Evolutionary conservation across 2,329 filamentous ascomycete genomes (phyloP), one percentile per base, ranked within the genome.

Genomic region (Alternaria arbusti): DNA sequence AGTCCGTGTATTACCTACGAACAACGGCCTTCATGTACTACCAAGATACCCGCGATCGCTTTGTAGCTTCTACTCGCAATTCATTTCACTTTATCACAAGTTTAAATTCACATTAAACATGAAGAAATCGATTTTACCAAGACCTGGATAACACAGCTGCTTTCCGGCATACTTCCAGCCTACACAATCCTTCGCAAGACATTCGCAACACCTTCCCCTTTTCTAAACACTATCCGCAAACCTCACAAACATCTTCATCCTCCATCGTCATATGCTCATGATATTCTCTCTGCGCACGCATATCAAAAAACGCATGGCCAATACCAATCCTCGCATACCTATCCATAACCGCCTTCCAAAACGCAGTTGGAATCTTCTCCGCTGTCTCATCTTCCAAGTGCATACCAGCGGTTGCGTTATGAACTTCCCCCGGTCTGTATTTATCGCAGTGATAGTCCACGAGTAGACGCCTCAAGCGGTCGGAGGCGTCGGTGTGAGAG

Each of bases 11-110:
- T 15, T 4, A 44, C 8, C 15, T 26, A 26, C 12, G 36, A 7
- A 6, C 13, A 13, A 54, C 32, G 52, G 13, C 22, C 15, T 47
- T 28, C 5, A 22, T 57, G 59, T 61, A 61, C 13, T 28, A 46
- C 46, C 26, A 52, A 46, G 59, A 58, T 61, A 57, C 46, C 46
- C 46, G n/a, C 22, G 12, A 28, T 36, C 15, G 54, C 46, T 55
- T 47, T 25, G 15, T 36, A 36, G 59, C 30, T 45, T 17, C n/a
- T 15, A 23, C 32, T 15, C 40, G 25, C 54, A 47, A 25, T 58
- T 25, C 5, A 22, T 47, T 61, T 47, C 9, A 22, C n/a, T 47
- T 23, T n/a, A 10, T 22, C 10, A 6, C 17, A 36, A n/a, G 12
- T 51, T 12, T 23, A 23, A 1, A n/a, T 23, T 9, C 28, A 36